Evolutionary conservation across 768 basidiomycete species (phyloP).

Genomic region (Cystofilobasidium capitatum): DNA sequence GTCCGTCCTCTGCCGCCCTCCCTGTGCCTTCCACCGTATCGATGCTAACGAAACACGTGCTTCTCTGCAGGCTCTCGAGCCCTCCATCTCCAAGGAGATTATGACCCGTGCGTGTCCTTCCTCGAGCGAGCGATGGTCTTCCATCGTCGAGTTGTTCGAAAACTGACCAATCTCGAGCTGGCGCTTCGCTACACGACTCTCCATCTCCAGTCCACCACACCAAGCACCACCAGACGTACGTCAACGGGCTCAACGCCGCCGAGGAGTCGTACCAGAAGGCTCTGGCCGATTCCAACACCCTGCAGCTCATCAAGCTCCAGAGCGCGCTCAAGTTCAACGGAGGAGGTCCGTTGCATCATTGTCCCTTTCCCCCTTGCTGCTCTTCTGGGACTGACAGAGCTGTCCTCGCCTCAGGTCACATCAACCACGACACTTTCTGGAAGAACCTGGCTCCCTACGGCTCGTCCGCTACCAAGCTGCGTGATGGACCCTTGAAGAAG

Average conservation of each 20-base stretch:
- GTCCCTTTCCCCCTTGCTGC: neutral
- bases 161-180: neutral
- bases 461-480: constrained; percentile 43
- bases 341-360: constrained; percentile 54
- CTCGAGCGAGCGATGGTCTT: neutral
- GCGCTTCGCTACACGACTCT: neutral
- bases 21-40: neutral
- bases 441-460: constrained; percentile 76
- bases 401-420: constrained; percentile 49
- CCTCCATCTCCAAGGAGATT: constrained; percentile 82
- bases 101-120: constrained; percentile 50
- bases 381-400: neutral
- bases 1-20: constrained; percentile 37
- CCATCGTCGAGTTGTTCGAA: neutral
- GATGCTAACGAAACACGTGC: neutral
- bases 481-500: constrained; percentile 48
- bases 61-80: constrained; percentile 56
- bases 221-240: constrained; percentile 93
- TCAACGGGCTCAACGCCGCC: constrained; percentile 82
- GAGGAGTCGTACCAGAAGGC: constrained; percentile 61
- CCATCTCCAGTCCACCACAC: constrained; percentile 58
- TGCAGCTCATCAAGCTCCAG: constrained; percentile 76
- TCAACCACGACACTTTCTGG: constrained; percentile 96
- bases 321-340: constrained; percentile 70
- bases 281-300: constrained; percentile 49